A percentile compares a stretch with the other conserved stretches of the same genome.
Conservation (phyloP, 257 asterid species). For the Solanum paucissectum region DNA sequence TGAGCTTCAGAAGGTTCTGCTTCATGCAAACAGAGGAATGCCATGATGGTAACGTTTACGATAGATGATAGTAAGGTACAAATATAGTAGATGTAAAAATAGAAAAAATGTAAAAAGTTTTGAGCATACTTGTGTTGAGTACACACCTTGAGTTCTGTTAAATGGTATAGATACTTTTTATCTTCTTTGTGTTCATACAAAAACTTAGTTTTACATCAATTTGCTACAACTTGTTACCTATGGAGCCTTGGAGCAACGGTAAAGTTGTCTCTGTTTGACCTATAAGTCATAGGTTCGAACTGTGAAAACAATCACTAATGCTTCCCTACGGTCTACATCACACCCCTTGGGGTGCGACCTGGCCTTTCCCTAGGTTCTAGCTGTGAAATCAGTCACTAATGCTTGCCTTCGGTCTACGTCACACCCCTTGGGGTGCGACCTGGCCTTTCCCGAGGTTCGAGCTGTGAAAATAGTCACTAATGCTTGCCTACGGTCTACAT, state of each 20-base stretch:
- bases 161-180: constrained; percentile 21
- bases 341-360: not conserved
- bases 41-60: constrained; percentile 1
- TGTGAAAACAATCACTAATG: not conserved
- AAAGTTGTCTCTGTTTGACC: not conserved
- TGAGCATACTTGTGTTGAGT: constrained; percentile 9
- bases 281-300: not conserved
- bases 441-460: not conserved
- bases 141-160: constrained; percentile 8
- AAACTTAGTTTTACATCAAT: not conserved
- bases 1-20: constrained; percentile 51
- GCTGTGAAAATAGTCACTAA: not conserved
- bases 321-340: not conserved
- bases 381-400: too few species aligned
- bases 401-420: not conserved
- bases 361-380: not conserved
- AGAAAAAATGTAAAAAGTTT: not conserved
- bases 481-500: not conserved
- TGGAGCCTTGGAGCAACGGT: too few species aligned
- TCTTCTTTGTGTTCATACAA: not conserved
- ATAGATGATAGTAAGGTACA: not conserved
- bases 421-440: not conserved
- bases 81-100: not conserved
- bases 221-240: not conserved
- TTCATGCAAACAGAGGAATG: constrained; percentile 35